These are phyloP conservation scores for Hortiboletus campestris DNA, from an alignment of 768 basidiomycete species.

Conservation along the genomic window DNA sequence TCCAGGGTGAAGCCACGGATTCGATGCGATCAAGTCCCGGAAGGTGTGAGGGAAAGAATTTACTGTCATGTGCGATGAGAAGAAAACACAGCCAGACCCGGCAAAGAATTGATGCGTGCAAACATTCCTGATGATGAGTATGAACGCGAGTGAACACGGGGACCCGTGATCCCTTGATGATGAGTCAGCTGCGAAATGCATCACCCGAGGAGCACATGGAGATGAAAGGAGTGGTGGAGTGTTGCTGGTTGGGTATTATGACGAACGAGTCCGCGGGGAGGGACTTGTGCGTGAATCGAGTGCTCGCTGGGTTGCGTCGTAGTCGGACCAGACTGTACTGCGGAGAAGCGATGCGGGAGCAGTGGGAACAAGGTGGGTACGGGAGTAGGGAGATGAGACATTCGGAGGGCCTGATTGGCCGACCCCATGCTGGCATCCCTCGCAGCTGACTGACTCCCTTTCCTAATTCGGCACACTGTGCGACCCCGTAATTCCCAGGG, in stretches of 20 bases:
- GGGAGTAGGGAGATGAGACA: background rate
- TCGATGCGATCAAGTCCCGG: background rate
- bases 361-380: constrained; percentile 17
- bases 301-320: constrained; percentile 17
- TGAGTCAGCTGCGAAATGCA: constrained; percentile 16
- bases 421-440: background rate
- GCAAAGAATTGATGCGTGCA: background rate
- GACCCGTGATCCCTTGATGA: constrained; percentile 16
- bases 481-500: constrained; percentile 13
- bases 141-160: constrained; percentile 11
- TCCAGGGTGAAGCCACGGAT: background rate
- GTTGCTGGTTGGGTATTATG: background rate
- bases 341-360: constrained; percentile 21
- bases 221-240: constrained; percentile 9
- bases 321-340: constrained; percentile 12
- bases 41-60: background rate
- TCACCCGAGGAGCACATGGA: constrained; percentile 25
- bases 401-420: constrained; percentile 7
- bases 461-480: background rate
- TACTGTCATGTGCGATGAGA: constrained; percentile 3
- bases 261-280: background rate
- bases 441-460: background rate
- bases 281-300: background rate
- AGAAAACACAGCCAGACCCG: background rate
- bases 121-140: constrained; percentile 12